These are phyloP conservation scores for Orbilia oligospora DNA, from an alignment of 2,329 filamentous ascomycete genomes.

Conservation along the genomic window DNA sequence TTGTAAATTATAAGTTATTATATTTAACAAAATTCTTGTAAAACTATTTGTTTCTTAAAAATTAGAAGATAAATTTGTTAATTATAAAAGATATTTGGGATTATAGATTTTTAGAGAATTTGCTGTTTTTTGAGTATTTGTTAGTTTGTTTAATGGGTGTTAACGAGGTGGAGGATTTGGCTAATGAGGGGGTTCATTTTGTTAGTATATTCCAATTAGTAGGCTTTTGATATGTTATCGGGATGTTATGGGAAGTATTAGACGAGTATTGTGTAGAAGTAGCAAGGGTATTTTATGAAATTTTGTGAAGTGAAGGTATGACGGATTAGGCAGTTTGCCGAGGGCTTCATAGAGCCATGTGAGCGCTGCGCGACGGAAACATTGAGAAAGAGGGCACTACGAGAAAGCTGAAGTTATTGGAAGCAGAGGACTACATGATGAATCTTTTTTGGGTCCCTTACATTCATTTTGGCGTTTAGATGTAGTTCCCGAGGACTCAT, in stretches of 20 bases:
- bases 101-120: slow-evolving; percentile 5
- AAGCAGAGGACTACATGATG: background rate
- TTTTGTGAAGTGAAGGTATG: slow-evolving; percentile 30
- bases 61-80: background rate
- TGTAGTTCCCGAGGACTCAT: no score
- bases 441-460: slow-evolving; percentile 22
- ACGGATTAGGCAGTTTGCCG: slow-evolving; percentile 30
- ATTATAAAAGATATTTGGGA: background rate
- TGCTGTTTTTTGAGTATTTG: slow-evolving; percentile 2
- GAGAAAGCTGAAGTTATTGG: background rate
- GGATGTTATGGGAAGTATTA: slow-evolving; percentile 67
- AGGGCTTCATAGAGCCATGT: slow-evolving; percentile 32
- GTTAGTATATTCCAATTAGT: slow-evolving; percentile 67
- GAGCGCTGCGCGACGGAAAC: slow-evolving; percentile 12
- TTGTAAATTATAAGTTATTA: background rate
- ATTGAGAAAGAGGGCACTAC: slow-evolving; percentile 6
- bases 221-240: slow-evolving; percentile 68
- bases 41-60: background rate
- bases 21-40: background rate
- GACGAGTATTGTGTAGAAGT: slow-evolving; percentile 66
- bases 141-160: slow-evolving; percentile 22
- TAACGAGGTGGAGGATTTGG: background rate
- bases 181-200: background rate
- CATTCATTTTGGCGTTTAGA: slow-evolving; percentile 37
- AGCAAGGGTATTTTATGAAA: slow-evolving; percentile 64